A percentile compares a stretch with the other conserved stretches of the same genome.
These are phyloP conservation scores for Aspergillus quadrilineatus DNA, from an alignment of 2,329 filamentous ascomycete species.

Conservation along the genomic window DNA sequence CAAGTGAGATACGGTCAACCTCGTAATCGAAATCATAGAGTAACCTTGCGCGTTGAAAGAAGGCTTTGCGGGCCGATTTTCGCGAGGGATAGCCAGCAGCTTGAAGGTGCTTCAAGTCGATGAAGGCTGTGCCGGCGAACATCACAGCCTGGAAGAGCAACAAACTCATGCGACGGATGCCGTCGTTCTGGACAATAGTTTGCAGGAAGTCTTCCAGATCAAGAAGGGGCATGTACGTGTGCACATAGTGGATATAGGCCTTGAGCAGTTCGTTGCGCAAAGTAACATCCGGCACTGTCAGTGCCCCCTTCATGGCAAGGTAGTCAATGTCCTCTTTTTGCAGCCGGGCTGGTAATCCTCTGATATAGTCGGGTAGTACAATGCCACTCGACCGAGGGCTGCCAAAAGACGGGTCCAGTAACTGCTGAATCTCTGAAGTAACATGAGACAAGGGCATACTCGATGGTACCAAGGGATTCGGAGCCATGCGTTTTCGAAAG, in stretches of 20 bases:
- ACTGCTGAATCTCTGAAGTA: constrained; percentile 37
- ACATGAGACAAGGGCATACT: constrained; percentile 38
- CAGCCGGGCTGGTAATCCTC: constrained; percentile 73
- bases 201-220: constrained; percentile 62
- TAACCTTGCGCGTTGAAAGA: constrained; percentile 84
- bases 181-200: constrained; percentile 64
- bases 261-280: constrained; percentile 79
- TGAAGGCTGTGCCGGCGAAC: constrained; percentile 87
- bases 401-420: constrained; percentile 47
- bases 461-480: constrained; percentile 42
- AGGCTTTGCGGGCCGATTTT: constrained; percentile 80
- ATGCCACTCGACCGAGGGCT: constrained; percentile 49
- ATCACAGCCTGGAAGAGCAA: constrained; percentile 91
- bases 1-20: constrained; percentile 79
- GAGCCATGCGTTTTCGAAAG: constrained; percentile 46
- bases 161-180: constrained; percentile 71
- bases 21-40: constrained; percentile 97
- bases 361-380: constrained; percentile 68
- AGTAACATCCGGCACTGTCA: constrained; percentile 68
- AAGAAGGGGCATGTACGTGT: constrained; percentile 89
- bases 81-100: constrained; percentile 74
- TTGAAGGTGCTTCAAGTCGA: constrained; percentile 73
- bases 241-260: constrained; percentile 83
- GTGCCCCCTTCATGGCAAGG: constrained; percentile 77
- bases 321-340: constrained; percentile 80